phyloP scores from a whole-genome alignment of 345 rosid species.

The Melaleuca quinquenervia region DNA sequence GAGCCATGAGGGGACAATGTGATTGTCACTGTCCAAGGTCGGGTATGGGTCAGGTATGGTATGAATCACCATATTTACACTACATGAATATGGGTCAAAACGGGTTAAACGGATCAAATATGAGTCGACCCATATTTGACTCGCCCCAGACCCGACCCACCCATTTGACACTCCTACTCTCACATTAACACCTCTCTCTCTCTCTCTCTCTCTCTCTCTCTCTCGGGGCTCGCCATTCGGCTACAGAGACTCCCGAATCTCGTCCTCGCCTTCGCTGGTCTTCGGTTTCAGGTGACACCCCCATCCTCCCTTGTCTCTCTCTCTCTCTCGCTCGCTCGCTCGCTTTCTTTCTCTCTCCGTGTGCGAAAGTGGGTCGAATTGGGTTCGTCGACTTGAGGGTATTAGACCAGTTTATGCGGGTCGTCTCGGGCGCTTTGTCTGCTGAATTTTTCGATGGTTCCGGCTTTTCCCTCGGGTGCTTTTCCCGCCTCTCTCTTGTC shows the following conservation, averaged over 20 bases:
- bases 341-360: neutral
- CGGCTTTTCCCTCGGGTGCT: neutral
- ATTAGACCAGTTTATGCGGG: neutral
- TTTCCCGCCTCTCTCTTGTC: neutral
- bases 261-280: neutral
- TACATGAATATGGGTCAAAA: too few relatives aligned
- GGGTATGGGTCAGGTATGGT: too few relatives aligned
- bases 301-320: neutral
- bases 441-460: neutral
- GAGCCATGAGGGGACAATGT: too few relatives aligned
- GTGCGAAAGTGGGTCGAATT: neutral
- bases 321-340: neutral
- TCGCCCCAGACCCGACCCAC: too few relatives aligned
- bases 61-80: too few relatives aligned
- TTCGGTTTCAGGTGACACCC: neutral
- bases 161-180: too few relatives aligned
- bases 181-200: too few relatives aligned
- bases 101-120: too few relatives aligned
- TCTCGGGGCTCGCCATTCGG: neutral
- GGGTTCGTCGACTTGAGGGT: neutral
- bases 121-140: too few relatives aligned
- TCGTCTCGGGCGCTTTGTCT: neutral
- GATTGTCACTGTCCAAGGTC: too few relatives aligned
- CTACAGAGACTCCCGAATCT: neutral
- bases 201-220: neutral